Evolutionary conservation across 2,329 filamentous ascomycete species (phyloP).

Genomic region (Penicillium sp.): DNA sequence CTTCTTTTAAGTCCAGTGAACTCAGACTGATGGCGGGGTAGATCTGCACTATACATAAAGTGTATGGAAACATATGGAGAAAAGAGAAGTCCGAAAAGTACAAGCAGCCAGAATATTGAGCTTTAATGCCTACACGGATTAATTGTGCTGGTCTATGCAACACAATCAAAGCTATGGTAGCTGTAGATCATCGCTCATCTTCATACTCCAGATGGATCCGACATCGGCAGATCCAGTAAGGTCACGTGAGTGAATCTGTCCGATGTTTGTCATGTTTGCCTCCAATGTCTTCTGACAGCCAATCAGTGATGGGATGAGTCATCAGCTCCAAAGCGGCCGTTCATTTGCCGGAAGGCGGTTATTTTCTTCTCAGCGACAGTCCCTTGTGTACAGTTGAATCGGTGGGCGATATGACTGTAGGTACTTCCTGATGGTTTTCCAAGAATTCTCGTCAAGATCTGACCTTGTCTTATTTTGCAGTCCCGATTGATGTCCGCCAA

Average conservation of each 20-base stretch:
- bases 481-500: conserved; percentile 16
- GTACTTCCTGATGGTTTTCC: conserved; percentile 1
- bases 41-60: conserved; percentile 5
- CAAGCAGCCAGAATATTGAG: no score
- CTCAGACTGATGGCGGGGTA: conserved; percentile 6
- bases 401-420: conserved; percentile 15
- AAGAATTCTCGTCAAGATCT: not conserved
- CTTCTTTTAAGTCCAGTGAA: no score
- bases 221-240: conserved; percentile 4
- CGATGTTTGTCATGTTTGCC: conserved; percentile 11
- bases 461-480: conserved; percentile 4
- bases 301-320: conserved; percentile 14
- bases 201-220: not conserved
- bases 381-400: not conserved
- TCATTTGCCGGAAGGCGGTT: conserved; percentile 15
- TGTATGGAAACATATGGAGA: no score
- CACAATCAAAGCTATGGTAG: no score
- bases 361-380: conserved; percentile 5
- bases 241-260: conserved; percentile 2
- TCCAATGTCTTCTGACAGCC: not conserved
- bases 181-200: no score
- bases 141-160: not conserved
- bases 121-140: no score
- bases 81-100: no score
- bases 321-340: conserved; percentile 8